phyloP scores from a whole-genome alignment of 2,329 filamentous ascomycete species.

The Fonsecaea nubica region DNA sequence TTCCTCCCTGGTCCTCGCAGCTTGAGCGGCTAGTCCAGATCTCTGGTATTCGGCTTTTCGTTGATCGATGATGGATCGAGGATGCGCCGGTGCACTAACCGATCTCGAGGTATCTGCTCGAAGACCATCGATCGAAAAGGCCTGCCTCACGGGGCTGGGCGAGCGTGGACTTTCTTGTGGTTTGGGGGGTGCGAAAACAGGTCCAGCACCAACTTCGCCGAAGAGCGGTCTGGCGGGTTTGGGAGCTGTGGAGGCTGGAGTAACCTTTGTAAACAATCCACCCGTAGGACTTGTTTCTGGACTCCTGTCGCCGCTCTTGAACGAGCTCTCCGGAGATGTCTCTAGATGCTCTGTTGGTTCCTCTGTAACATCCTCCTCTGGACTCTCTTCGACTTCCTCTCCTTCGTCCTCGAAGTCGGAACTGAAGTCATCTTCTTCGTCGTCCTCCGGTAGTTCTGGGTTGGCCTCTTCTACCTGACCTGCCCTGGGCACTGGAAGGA shows the following conservation, averaged over 20 bases:
- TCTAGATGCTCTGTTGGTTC: slow-evolving; percentile 46
- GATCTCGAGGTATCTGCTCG: slow-evolving; percentile 47
- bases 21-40: slow-evolving; percentile 37
- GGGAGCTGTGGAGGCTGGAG: slow-evolving; percentile 43
- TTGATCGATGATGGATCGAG: slow-evolving; percentile 49
- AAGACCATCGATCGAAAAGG: slow-evolving; percentile 42
- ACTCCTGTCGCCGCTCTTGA: slow-evolving; percentile 48
- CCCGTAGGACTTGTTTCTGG: slow-evolving; percentile 48
- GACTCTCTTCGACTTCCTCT: slow-evolving; percentile 53
- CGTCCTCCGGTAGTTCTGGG: slow-evolving; percentile 27
- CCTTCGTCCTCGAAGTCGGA: slow-evolving; percentile 56
- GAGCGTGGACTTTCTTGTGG: slow-evolving; percentile 51
- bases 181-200: slow-evolving; percentile 48
- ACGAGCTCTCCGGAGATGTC: slow-evolving; percentile 54
- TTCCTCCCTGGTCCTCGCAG: slow-evolving; percentile 34
- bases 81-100: slow-evolving; percentile 48
- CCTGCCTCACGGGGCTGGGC: slow-evolving; percentile 54
- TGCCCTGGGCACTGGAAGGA: slow-evolving; percentile 35
- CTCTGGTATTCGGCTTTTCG: slow-evolving; percentile 48
- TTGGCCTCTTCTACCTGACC: slow-evolving; percentile 18
- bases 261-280: slow-evolving; percentile 50
- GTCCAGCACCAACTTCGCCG: slow-evolving; percentile 52
- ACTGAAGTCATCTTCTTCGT: slow-evolving; percentile 42
- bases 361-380: slow-evolving; percentile 36
- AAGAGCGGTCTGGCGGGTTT: slow-evolving; percentile 48